Base-by-base conservation (phyloP, 345 rosid species). In the Geranium rotundifolium region DNA sequence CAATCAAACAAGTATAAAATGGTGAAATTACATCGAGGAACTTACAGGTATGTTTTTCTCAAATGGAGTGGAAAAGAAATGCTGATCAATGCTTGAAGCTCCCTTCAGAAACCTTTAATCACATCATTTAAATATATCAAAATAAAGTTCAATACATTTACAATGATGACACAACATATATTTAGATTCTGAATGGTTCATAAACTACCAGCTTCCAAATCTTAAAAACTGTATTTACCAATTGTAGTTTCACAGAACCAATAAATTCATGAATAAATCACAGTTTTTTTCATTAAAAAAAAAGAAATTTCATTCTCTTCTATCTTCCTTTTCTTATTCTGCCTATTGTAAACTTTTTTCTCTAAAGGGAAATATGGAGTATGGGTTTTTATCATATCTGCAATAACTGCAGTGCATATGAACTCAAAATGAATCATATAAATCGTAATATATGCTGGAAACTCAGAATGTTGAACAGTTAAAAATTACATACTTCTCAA, bases 1-100 rank as follows among this genome's bases (percentile, higher is more conserved):
- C 27, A 23, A 23, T 23, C 46, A 37, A 6, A 37, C 46, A 37
- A 37, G 46, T 37, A 37, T 37, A 37, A 6, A 37, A 6, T 37
- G 4, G 46, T 37, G 46, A 37, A 37, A 37, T 37, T 37, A 37
- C 3, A 37, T 3, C 46, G 12, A 37, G 61, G 57, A 30, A 76
- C 97, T 85, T 75, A 90, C 97, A 18, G 97, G 97, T 72, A 93
- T 65, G 67, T 93, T 93, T 76, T 88, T 83, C 76, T 86, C 87
- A 17, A 85, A 84, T 15, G 95, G 84, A 12, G 88, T 74, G 10
- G 92, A 81, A 71, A 49, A 64, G 78, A 90, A 88, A 75, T 93
- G 97, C 60, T 86, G 83, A 79, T 90, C 97, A 63, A 93, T 80
- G 78, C 89, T 90, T 73, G 85, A 82, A 72, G 95, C 99, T 63